Evolutionary conservation across 2,329 filamentous ascomycete species (phyloP), one percentile per base, ranked within the genome.

Genomic region (Zymoseptoria tritici): DNA sequence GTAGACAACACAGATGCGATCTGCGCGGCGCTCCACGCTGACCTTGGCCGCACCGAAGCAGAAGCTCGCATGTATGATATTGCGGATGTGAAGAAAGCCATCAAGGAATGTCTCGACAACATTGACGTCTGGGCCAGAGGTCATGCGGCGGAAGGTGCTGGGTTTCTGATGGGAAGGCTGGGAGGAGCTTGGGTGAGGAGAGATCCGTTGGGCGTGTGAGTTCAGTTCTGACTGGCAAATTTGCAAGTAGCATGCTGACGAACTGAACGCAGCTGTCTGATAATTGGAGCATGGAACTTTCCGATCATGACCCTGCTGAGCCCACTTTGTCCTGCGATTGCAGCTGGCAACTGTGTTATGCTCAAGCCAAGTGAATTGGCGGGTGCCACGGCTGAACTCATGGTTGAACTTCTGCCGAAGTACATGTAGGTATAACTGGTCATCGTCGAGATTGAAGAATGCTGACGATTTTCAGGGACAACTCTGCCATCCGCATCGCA

Each of bases 201-300:
- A 77, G 91, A 96, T 70, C 92, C 93, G 1, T 75, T 96, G 59
- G 92, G 93, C 42, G 79, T 85, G 50, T 84, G 89, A 42, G 36
- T 42, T 5, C 13, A 16, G 36, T 6, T 2, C 4, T 42, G 9
- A 4, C 4, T 3, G 11, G 11, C 36, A 2, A 42, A 4, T 9
- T 16, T 5, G 9, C 16, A 9, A 5, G 11, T 6, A 5, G 16
- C 36, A 16, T 42, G 36, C 36, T 42, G 6, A 42, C 1, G 24
- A 4, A 2, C 11, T 4, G 36, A 42, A 13, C 11, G 36, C 36
- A 42, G 36, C 11, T 42, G 36, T 13, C 80, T 97, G 66, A 84
- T 96, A 68, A 93, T 97, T 70, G 85, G 83, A 59, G 85, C 92
- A 52, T 97, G 89, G 83, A 97, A 97, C 79, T 95, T 91, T 73